Percentiles rank a stretch among this genome's conserved stretches.
phyloP scores from a whole-genome alignment of 1,284 basidiomycete genomes.

The Microbotryum scabiosae region DNA sequence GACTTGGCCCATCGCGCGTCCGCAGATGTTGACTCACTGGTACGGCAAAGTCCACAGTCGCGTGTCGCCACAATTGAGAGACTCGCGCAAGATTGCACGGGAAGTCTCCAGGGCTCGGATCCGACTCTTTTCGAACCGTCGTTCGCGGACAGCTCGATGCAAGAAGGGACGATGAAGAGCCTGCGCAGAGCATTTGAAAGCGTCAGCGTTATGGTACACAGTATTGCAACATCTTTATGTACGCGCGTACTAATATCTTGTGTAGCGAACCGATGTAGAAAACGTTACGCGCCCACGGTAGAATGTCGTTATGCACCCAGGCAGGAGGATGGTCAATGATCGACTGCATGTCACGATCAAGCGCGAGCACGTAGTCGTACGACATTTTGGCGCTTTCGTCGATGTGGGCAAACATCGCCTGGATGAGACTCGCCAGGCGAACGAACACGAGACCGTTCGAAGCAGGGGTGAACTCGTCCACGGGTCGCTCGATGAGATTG shows the following conservation, averaged over 20 bases:
- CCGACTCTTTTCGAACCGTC: neutral
- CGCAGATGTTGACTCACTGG: neutral
- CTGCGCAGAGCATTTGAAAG: neutral
- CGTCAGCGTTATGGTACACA: too few species aligned
- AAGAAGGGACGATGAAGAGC: constrained; percentile 1
- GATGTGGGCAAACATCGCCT: constrained; percentile 12
- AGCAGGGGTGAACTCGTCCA: constrained; percentile 15
- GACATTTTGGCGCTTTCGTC: constrained; percentile 3
- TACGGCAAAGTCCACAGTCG: constrained; percentile 16
- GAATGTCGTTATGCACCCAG: neutral
- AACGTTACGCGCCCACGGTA: neutral
- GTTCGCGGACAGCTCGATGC: constrained; percentile 5
- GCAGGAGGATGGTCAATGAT: neutral
- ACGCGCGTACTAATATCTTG: too few species aligned
- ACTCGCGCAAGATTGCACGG: constrained; percentile 3
- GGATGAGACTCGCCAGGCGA: constrained; percentile 11
- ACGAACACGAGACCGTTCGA: constrained; percentile 7
- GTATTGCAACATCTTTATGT: too few species aligned
- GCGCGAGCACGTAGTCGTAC: constrained; percentile 9
- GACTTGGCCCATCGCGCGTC: too few species aligned
- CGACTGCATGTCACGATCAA: constrained; percentile 5
- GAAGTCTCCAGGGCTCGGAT: constrained; percentile 5
- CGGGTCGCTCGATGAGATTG: constrained; percentile 9
- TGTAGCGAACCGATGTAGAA: neutral
- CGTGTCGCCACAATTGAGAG: constrained; percentile 1